Conservation (phyloP, 148 eudicot genomes). For the Arbutus unedo region DNA sequence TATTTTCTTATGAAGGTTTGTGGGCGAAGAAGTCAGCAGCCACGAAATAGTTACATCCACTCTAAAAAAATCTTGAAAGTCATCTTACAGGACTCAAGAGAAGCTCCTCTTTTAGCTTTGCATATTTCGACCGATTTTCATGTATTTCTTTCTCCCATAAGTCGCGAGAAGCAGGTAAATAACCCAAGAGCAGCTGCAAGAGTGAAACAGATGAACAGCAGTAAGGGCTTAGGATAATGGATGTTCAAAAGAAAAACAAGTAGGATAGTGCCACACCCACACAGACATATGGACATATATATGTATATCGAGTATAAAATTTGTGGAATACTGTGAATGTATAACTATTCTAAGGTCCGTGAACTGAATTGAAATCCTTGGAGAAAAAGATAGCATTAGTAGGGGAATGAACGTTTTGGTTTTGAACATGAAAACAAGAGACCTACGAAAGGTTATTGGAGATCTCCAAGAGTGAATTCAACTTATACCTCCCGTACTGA, state of each 20-base stretch:
- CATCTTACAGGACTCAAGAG: slow-evolving; percentile 54
- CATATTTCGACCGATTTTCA: slow-evolving; percentile 46
- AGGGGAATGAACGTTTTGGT: not conserved
- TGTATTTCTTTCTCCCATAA: slow-evolving; percentile 49
- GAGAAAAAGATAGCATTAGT: not conserved
- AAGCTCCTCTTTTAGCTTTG: slow-evolving; percentile 57
- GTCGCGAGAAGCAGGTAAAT: slow-evolving; percentile 49
- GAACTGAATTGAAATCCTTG: not conserved
- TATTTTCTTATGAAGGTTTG: not conserved
- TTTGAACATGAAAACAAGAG: not conserved
- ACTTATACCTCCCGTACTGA: too few species aligned
- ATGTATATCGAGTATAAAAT: not conserved
- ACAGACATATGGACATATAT: not conserved
- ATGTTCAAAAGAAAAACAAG: not conserved
- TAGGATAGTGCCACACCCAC: not conserved
- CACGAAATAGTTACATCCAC: not conserved
- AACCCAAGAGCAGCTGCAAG: slow-evolving; percentile 65
- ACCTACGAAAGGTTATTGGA: not conserved
- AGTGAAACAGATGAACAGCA: not conserved
- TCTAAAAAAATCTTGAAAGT: not conserved
- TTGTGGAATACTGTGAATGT: not conserved
- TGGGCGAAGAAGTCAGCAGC: not conserved
- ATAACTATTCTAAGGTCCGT: not conserved
- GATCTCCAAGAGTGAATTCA: not conserved
- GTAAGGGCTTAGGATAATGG: not conserved